These are phyloP conservation scores for Physaria fendleri DNA, from an alignment of 345 rosid species.

Conservation along the genomic window DNA sequence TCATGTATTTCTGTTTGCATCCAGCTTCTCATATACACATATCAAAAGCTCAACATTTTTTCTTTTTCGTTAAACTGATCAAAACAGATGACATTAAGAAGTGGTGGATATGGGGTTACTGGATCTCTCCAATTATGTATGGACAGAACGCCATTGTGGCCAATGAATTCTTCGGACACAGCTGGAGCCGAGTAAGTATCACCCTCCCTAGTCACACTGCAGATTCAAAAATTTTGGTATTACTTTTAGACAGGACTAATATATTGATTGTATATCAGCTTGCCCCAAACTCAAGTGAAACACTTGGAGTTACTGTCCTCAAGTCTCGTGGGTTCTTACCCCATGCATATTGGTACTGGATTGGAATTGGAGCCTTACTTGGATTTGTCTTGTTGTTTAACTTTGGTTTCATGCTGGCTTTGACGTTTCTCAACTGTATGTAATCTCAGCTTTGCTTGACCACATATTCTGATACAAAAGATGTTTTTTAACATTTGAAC, in stretches of 20 bases:
- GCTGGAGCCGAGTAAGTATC: conserved; percentile 50
- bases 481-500: background rate
- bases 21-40: background rate
- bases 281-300: conserved; percentile 44
- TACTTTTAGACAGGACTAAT: conserved; percentile 2
- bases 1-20: background rate
- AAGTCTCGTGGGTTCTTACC: conserved; percentile 65
- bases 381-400: conserved; percentile 60
- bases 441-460: conserved; percentile 3
- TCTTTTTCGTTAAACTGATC: background rate
- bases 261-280: conserved; percentile 30
- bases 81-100: conserved; percentile 58
- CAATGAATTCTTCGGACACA: conserved; percentile 65
- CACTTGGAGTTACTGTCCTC: conserved; percentile 63
- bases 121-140: conserved; percentile 79
- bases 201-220: background rate
- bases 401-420: conserved; percentile 58
- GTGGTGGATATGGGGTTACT: conserved; percentile 92
- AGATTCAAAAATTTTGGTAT: background rate
- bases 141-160: conserved; percentile 59
- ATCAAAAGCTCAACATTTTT: background rate
- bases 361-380: conserved; percentile 60
- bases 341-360: conserved; percentile 81
- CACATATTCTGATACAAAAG: background rate
- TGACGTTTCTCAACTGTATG: conserved; percentile 71